These are phyloP conservation scores for Oenanthe sinensis DNA, from an alignment of 129 eudicot species.

Conservation along the genomic window DNA sequence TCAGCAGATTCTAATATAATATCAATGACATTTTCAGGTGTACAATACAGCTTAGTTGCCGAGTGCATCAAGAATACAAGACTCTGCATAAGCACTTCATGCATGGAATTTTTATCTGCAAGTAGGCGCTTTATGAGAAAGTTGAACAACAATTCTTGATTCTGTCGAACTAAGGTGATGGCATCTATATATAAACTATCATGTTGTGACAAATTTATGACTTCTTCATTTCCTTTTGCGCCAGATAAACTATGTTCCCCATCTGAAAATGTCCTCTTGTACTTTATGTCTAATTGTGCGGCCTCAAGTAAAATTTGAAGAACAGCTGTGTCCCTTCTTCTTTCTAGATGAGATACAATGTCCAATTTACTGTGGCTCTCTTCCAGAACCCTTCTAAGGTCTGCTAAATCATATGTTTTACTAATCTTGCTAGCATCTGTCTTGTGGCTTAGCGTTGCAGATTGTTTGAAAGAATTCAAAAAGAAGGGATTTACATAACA, in stretches of 20 bases:
- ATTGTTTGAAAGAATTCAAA: slow-evolving; percentile 43
- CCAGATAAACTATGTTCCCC: slow-evolving; percentile 19
- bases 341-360: slow-evolving; percentile 56
- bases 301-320: slow-evolving; percentile 87
- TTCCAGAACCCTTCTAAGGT: slow-evolving; percentile 38
- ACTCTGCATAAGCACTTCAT: slow-evolving; percentile 79
- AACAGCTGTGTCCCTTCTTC: slow-evolving; percentile 72
- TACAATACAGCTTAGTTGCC: slow-evolving; percentile 65
- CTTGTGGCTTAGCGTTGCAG: slow-evolving; percentile 18
- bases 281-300: slow-evolving; percentile 60
- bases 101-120: slow-evolving; percentile 59
- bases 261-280: slow-evolving; percentile 25
- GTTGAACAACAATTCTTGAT: slow-evolving; percentile 66
- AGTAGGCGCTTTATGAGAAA: slow-evolving; percentile 53
- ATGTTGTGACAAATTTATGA: slow-evolving; percentile 35
- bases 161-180: slow-evolving; percentile 71
- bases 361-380: slow-evolving; percentile 46
- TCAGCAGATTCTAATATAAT: slow-evolving; percentile 63
- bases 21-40: slow-evolving; percentile 70
- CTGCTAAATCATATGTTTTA: slow-evolving; percentile 32
- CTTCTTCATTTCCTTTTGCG: slow-evolving; percentile 46
- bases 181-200: slow-evolving; percentile 66
- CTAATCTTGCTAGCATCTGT: slow-evolving; percentile 13
- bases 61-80: slow-evolving; percentile 77
- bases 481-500: slow-evolving; percentile 83